Evolutionary conservation across 2,329 filamentous ascomycete genomes (phyloP), one percentile per base, ranked within the genome.

Genomic region (Fusarium sambucinum): DNA sequence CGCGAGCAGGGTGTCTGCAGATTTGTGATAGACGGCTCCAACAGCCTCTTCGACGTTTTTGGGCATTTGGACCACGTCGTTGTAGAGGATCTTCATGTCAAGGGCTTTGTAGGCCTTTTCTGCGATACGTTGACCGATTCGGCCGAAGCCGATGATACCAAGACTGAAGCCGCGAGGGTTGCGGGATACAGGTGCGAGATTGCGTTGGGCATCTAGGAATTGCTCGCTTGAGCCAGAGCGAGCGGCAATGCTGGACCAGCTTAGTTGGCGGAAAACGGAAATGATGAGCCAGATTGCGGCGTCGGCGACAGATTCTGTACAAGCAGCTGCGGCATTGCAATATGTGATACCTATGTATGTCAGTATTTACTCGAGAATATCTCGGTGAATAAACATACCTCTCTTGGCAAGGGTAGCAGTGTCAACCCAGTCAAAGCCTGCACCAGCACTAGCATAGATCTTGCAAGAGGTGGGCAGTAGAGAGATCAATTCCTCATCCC

Each of bases 31-130:
- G 2, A 61, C 48, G 0, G 72, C 72, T 5, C 41, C 58, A 4
- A 74, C 52, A 1, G 72, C 65, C 0, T 46, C 16, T 11, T 74
- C 72, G 0, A 72, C 30, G 1, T 62, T 59, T 2, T 41, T 56
- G 3, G 72, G 64, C 57, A 74, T 74, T 21, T 68, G 70, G 1
- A 69, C 62, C 2, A 74, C 59, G 27, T 74, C 72, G 51, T 74
- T 74, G 64, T 74, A 74, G 2, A 74, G 27, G n/a, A 74, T 74
- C 51, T 74, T 74, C 72, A 74, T 74, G 38, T 73, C 72, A 0
- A 74, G 68, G 13, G 72, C 72, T 40, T 73, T 74, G 50, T 74
- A 69, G 1, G 72, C 72, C 16, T 74, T 74, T 32, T 74, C 72
- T 2, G 72, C 72, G 25, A 74, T 74, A 21, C 72, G 72, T 0